Conservation (phyloP, 169 alveolate genomes). For the Cryptosporidium ryanae region DNA sequence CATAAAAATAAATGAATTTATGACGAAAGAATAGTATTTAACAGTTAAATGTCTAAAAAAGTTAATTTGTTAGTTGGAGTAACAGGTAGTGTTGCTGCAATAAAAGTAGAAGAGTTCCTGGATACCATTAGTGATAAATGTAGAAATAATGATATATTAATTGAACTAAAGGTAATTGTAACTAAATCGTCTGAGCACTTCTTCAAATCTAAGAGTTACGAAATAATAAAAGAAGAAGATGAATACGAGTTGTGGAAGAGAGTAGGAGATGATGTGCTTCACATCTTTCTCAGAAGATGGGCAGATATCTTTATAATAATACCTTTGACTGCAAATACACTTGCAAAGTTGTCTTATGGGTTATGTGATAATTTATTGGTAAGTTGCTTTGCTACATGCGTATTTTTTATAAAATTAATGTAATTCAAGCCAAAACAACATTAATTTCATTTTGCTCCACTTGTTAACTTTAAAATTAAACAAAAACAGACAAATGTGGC, state of each 20-base stretch:
- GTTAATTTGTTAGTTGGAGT: constrained; percentile 84
- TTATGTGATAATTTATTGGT: constrained; percentile 92
- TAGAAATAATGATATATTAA: constrained; percentile 28
- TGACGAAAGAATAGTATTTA: not conserved
- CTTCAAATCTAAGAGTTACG: constrained; percentile 39
- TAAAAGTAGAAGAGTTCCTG: constrained; percentile 83
- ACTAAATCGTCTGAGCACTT: constrained; percentile 80
- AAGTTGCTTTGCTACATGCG: not conserved
- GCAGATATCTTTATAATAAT: constrained; percentile 90
- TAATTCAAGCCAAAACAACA: not conserved
- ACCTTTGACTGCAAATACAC: constrained; percentile 94
- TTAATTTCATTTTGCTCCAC: not conserved
- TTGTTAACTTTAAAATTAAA: not conserved
- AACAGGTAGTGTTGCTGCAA: constrained; percentile 91
- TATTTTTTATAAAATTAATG: not conserved
- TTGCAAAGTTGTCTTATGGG: constrained; percentile 91
- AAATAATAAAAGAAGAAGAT: constrained; percentile 76
- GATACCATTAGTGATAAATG: constrained; percentile 69
- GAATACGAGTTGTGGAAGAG: constrained; percentile 84
- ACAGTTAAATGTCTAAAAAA: not conserved
- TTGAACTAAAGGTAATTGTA: constrained; percentile 79
- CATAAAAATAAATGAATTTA: not conserved
- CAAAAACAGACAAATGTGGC: constrained; percentile 86
- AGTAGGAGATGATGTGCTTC: constrained; percentile 82
- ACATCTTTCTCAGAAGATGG: constrained; percentile 89